A percentile compares a stretch with the other conserved stretches of the same genome.
Evolutionary conservation across 192 early-diverging fungal species (phyloP).

Genomic region (Physocladia obscura): DNA sequence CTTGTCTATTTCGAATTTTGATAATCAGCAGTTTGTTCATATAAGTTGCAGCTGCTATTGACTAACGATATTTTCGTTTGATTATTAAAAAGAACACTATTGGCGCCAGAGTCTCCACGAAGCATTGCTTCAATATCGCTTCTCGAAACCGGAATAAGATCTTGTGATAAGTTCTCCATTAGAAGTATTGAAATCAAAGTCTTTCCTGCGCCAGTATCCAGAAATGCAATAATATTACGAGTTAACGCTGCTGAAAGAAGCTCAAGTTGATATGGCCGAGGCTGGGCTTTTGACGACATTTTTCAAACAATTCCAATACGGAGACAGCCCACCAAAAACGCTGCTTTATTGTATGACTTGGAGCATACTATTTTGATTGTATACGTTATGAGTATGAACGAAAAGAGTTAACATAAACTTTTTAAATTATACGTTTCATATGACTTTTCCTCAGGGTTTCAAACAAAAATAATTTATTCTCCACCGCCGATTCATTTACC

Average conservation of each 20-base stretch:
- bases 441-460: too few relatives aligned
- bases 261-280: constrained; percentile 80
- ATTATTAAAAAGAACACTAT: constrained; percentile 69
- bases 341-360: too few relatives aligned
- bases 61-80: constrained; percentile 66
- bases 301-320: too few relatives aligned
- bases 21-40: background rate
- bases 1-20: constrained; percentile 37
- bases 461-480: too few relatives aligned
- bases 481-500: too few relatives aligned
- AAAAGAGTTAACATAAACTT: too few relatives aligned
- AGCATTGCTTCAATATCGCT: constrained; percentile 69
- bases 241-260: constrained; percentile 66
- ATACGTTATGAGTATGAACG: too few relatives aligned
- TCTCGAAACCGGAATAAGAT: background rate
- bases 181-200: constrained; percentile 87
- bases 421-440: too few relatives aligned
- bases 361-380: too few relatives aligned
- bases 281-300: too few relatives aligned
- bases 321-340: too few relatives aligned
- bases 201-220: constrained; percentile 93
- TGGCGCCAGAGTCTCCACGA: background rate
- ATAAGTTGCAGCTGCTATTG: background rate
- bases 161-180: constrained; percentile 60
- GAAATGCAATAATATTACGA: constrained; percentile 80